Evolutionary conservation across 1,284 basidiomycete species (phyloP).

Genomic region (Sanguinoderma infundibulare): DNA sequence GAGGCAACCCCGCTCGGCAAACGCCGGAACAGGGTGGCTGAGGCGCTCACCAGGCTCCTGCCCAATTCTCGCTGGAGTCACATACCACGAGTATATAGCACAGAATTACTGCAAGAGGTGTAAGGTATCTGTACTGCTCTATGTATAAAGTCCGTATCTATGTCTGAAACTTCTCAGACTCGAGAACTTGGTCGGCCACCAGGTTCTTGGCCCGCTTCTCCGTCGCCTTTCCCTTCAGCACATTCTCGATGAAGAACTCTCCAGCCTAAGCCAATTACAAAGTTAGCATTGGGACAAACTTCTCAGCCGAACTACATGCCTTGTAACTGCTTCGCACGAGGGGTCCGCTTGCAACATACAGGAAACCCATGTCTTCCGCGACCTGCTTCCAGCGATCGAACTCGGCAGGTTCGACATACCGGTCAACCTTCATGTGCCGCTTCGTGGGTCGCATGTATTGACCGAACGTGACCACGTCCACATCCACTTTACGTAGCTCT

Average conservation of each 20-base stretch:
- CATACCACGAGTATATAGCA: not conserved
- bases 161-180: constrained; percentile 7
- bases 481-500: constrained; percentile 88
- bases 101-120: not conserved
- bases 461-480: constrained; percentile 98
- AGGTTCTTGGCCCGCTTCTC: constrained; percentile 47
- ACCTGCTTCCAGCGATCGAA: constrained; percentile 91
- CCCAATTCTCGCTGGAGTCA: not conserved
- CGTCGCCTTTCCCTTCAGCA: constrained; percentile 65
- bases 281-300: not conserved
- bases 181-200: constrained; percentile 29
- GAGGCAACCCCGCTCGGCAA: constrained; percentile 26
- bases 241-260: constrained; percentile 92
- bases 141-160: not conserved
- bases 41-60: constrained; percentile 9
- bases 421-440: constrained; percentile 98
- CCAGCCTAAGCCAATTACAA: constrained; percentile 63
- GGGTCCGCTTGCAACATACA: constrained; percentile 97
- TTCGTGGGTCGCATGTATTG: constrained; percentile 99
- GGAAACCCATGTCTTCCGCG: constrained; percentile 93
- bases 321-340: constrained; percentile 97
- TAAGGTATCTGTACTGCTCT: not conserved
- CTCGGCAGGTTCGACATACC: constrained; percentile 93
- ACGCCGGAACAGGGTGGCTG: constrained; percentile 17
- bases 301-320: constrained; percentile 47